Conservation (phyloP, 441 rosid genomes). For the Gossypium trilobum region DNA sequence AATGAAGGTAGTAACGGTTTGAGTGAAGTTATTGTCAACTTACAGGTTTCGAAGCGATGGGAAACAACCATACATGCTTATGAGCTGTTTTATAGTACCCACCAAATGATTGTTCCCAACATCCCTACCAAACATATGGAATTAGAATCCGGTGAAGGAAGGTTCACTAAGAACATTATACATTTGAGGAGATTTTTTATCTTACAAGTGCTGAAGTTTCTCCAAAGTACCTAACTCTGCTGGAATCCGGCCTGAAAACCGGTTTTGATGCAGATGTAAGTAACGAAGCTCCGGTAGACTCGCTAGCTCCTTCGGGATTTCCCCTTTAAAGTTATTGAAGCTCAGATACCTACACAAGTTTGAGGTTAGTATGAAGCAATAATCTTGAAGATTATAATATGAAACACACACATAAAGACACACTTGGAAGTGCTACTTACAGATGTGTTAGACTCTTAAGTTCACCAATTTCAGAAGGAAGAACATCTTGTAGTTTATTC, state of each 20-base stretch:
- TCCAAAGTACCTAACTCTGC: constrained; percentile 69
- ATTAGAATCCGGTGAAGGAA: not conserved
- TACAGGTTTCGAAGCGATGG: constrained; percentile 82
- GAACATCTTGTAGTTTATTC: constrained; percentile 74
- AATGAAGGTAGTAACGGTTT: not conserved
- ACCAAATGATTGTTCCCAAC: constrained; percentile 79
- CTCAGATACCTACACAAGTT: constrained; percentile 52
- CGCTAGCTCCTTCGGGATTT: constrained; percentile 84
- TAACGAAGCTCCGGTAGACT: constrained; percentile 80
- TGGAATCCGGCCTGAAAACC: constrained; percentile 75
- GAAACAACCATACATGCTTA: constrained; percentile 61
- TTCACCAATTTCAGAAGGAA: constrained; percentile 79
- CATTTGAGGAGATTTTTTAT: constrained; percentile 4
- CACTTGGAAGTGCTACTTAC: constrained; percentile 29
- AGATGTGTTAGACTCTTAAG: constrained; percentile 71
- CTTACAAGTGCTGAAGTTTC: constrained; percentile 77
- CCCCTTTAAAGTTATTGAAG: constrained; percentile 87
- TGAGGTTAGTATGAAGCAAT: not conserved
- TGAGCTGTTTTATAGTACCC: constrained; percentile 70
- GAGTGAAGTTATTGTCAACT: constrained; percentile 17
- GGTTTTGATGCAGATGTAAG: constrained; percentile 81
- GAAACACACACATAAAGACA: not conserved
- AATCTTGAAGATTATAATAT: not conserved
- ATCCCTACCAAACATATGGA: constrained; percentile 41
- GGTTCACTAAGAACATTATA: not conserved